Evolutionary conservation across 345 rosid species (phyloP).

Genomic region (Gossypium bickii): DNA sequence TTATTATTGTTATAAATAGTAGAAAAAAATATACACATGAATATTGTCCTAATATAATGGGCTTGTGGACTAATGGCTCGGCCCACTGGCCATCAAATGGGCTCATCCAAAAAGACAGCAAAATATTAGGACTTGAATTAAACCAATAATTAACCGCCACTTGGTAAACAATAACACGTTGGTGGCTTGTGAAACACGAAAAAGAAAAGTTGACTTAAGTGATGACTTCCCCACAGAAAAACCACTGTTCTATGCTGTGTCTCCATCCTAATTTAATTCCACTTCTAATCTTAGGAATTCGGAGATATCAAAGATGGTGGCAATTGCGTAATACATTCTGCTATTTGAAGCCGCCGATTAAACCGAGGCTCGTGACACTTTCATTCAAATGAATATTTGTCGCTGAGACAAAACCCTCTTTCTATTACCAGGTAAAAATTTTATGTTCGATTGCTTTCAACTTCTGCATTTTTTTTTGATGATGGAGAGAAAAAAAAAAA

Average conservation of each 20-base stretch:
- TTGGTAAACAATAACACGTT: not conserved
- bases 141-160: not conserved
- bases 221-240: not conserved
- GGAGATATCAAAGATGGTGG: not conserved
- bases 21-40: not conserved
- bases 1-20: not conserved
- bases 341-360: not conserved
- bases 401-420: not conserved
- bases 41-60: not conserved
- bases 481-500: not conserved
- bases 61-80: not conserved
- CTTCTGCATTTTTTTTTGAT: not conserved
- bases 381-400: not conserved
- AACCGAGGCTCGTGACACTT: not conserved
- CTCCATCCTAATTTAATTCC: not conserved
- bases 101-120: not conserved
- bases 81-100: not conserved
- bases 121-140: not conserved
- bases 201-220: not conserved
- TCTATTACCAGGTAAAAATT: not conserved
- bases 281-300: not conserved
- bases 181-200: not conserved
- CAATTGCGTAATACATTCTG: not conserved
- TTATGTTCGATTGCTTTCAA: not conserved
- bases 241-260: not conserved